These are phyloP conservation scores for Lasiosphaeria miniovina DNA, from an alignment of 495 filamentous ascomycete species.

Conservation along the genomic window DNA sequence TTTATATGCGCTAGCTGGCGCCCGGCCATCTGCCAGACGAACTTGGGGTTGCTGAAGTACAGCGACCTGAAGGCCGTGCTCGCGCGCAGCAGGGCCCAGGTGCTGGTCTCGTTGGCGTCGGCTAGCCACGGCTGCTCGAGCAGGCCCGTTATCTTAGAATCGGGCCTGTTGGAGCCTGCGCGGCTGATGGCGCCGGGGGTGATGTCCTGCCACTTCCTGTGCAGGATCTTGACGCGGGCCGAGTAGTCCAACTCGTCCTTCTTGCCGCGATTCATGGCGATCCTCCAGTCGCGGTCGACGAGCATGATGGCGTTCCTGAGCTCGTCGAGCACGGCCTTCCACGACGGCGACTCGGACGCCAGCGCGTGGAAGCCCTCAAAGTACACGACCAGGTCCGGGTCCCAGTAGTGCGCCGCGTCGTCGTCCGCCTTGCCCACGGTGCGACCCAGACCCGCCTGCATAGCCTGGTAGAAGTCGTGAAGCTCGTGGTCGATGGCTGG, in stretches of 20 bases:
- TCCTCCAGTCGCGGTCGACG: constrained; percentile 32
- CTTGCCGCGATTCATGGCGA: constrained; percentile 2
- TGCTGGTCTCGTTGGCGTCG: constrained; percentile 37
- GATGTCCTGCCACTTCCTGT: constrained; percentile 46
- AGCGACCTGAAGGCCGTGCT: constrained; percentile 54
- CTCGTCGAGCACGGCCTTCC: constrained; percentile 26
- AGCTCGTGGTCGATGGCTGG: constrained; percentile 52
- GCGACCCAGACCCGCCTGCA: constrained; percentile 28
- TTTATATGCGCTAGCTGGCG: constrained; percentile 64
- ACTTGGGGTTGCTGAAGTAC: constrained; percentile 32
- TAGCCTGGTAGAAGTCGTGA: constrained; percentile 36
- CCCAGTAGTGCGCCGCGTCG: constrained; percentile 28
- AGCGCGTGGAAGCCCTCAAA: constrained; percentile 36
- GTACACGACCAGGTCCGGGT: constrained; percentile 49
- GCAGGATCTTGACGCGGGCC: constrained; percentile 40
- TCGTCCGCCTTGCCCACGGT: neutral
- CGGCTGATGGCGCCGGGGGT: constrained; percentile 23
- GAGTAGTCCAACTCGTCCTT: constrained; percentile 25
- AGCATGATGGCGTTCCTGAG: constrained; percentile 36
- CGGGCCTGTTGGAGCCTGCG: constrained; percentile 22
- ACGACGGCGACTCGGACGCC: constrained; percentile 23
- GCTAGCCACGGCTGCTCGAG: constrained; percentile 41
- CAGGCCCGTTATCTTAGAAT: constrained; percentile 29
- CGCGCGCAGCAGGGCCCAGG: constrained; percentile 61
- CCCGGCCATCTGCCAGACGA: constrained; percentile 65